Conservation (phyloP, 2,329 filamentous ascomycete genomes). For the Talaromyces sp. region DNA sequence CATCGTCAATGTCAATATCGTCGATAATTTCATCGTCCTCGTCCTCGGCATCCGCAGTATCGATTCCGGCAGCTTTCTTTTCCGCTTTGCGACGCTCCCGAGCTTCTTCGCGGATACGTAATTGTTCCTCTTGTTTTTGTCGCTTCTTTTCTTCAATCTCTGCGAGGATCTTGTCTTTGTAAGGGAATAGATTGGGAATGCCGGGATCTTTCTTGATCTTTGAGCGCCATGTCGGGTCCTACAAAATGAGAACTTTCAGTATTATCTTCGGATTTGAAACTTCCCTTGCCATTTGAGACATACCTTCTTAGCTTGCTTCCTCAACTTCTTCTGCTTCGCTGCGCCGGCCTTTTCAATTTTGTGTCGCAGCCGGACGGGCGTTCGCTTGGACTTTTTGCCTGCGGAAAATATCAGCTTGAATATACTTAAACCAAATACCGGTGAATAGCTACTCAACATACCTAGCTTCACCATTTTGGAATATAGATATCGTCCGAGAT, state of each 20-base stretch:
- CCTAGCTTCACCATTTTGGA: constrained; percentile 38
- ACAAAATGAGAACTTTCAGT: background rate
- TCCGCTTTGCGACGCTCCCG: constrained; percentile 38
- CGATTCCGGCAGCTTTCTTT: constrained; percentile 32
- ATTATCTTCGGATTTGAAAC: background rate
- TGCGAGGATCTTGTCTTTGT: constrained; percentile 90
- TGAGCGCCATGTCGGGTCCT: constrained; percentile 93
- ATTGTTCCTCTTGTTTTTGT: constrained; percentile 72
- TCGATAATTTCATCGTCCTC: constrained; percentile 3
- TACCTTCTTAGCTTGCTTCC: constrained; percentile 81
- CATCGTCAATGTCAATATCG: constrained; percentile 15
- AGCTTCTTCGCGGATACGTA: constrained; percentile 65
- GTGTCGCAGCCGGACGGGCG: constrained; percentile 80
- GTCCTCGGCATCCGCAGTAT: constrained; percentile 22
- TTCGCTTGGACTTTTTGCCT: constrained; percentile 96
- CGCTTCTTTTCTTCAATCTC: constrained; percentile 88
- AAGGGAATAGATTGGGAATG: constrained; percentile 94
- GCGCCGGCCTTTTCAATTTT: constrained; percentile 92
- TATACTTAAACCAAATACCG: background rate
- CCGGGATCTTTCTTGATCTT: constrained; percentile 96
- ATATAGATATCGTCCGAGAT: background rate
- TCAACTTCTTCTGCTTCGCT: constrained; percentile 84
- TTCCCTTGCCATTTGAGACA: background rate
- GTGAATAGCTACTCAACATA: constrained; percentile 19
- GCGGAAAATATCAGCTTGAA: constrained; percentile 4